Evolutionary conservation across 768 basidiomycete species (phyloP), one percentile per base, ranked within the genome.

Genomic region (Pulveroboletus ravenelii): DNA sequence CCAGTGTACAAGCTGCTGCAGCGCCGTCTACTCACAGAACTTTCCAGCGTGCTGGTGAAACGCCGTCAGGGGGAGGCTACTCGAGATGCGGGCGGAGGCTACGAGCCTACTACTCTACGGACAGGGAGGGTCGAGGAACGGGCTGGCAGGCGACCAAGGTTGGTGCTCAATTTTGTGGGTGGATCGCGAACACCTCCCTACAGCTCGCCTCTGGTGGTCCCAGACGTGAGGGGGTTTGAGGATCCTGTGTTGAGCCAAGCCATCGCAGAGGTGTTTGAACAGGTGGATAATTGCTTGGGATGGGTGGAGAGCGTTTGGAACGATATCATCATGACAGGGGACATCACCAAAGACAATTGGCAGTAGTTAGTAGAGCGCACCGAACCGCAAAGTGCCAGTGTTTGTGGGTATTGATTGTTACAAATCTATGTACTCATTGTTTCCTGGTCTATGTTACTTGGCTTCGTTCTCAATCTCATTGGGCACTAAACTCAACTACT

Each of bases 1-100:
- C 84, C 85, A 0, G 87, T 86, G 7, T 89, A 84, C 62, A 51
- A 74, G 43, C 70, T 89, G 9, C 65, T 89, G 30, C 82, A 80
- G 58, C 76, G 70, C 37, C 78, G 87, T 34, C 67, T 89, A 12
- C 62, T 82, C 41, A 67, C 62, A 8, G 77, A 74, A 34, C 59
- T 74, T 39, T 57, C 59, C 41, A 50, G 53, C 40, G 57, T 63
- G 27, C 63, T 74, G 13, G 55, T 65, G 20, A 61, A 55, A 38
- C 49, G 49, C 25, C 54, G 57, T 27, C 51, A 52, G 23, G 47
- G 20, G 32, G 50, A 50, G 9, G 46, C 37, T 23, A n/a, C 32
- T 12, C 55, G 44, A 13, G 40, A 34, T 10, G 37, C 20, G 2
- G 47, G 43, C 30, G 12, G 15, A 31, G 17, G 56, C 34, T 25